Evolutionary conservation across 2,329 filamentous ascomycete genomes (phyloP).

Genomic region (Grosmannia huntii): DNA sequence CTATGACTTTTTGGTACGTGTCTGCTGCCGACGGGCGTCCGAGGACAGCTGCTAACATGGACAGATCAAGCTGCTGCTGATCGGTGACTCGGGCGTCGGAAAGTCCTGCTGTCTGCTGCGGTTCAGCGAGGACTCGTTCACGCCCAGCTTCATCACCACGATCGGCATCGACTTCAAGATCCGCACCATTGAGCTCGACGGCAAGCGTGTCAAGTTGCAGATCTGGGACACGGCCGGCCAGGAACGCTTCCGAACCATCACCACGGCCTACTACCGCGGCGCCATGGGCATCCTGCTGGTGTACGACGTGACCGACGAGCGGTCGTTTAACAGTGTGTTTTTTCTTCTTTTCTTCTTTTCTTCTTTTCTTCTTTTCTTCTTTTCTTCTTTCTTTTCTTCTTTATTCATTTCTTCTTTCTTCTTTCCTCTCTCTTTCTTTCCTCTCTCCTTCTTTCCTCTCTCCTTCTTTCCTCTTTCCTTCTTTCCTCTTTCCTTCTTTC

Average conservation of each 20-base stretch:
- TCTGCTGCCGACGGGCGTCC: neutral
- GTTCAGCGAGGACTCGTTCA: slow-evolving; percentile 96
- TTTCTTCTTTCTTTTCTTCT: too few relatives aligned
- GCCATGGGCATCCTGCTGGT: slow-evolving; percentile 97
- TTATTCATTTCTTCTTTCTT: too few relatives aligned
- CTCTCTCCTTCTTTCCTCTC: too few relatives aligned
- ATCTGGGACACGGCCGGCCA: slow-evolving; percentile 99
- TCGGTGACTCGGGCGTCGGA: slow-evolving; percentile 91
- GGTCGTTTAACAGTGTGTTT: slow-evolving; percentile 80
- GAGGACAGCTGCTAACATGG: too few relatives aligned
- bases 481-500: too few relatives aligned
- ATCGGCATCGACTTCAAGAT: slow-evolving; percentile 99
- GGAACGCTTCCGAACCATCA: slow-evolving; percentile 97
- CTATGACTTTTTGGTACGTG: slow-evolving; percentile 84
- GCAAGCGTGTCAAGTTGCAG: slow-evolving; percentile 97
- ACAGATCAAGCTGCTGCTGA: slow-evolving; percentile 95
- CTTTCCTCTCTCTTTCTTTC: too few relatives aligned
- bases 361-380: too few relatives aligned
- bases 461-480: too few relatives aligned
- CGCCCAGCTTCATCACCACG: slow-evolving; percentile 94
- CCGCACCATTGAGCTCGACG: slow-evolving; percentile 94
- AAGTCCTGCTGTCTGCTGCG: slow-evolving; percentile 95
- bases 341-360: too few relatives aligned
- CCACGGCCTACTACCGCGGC: slow-evolving; percentile 94
- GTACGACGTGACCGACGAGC: slow-evolving; percentile 95